Base-by-base conservation (phyloP, 306 rosid genomes). In the Vigna angularis region DNA sequence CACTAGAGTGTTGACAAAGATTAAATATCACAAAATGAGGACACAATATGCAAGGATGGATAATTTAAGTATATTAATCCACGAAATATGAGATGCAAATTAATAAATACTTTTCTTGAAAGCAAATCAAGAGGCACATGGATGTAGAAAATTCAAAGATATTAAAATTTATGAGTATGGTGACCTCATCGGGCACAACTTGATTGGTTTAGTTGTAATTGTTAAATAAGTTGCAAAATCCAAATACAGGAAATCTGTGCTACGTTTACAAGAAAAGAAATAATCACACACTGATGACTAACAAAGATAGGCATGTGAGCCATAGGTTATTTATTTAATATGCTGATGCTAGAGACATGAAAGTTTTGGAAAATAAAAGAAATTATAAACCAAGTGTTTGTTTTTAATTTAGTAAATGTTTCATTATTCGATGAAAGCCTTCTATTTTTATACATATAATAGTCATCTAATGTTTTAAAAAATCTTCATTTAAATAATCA, bases 11-110 rank as follows among this genome's bases (percentile, higher is more conserved):
- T 5, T 58, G 49, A 52, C 70, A 26, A 59, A 66, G 5, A 58
- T 66, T 22, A 40, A 68, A 68, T 45, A 67, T 26, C 67, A 10
- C 15, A 18, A 20, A 45, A 32, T 55, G 55, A 80, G 57, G 65
- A 57, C 75, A 56, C 69, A 34, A 63, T 34, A 73, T 26, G 14
- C 24, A 26, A 26, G 9, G 11, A 16, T 32, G 9, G 4, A 16
- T 58, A 24, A 9, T 58, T 18, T 30, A 72, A 64, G 76, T 22
- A 74, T 53, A 48, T 55, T 57, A 58, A 36, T 10, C 12, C 38
- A 58, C 20, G 50, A 42, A 48, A 72, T 22, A 69, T 68, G 48
- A 34, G 44, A 68, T 59, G 55, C 44, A 1, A 8, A 11, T 32
- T 15, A 1, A 64, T 28, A 56, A 28, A 55, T 34, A 3, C 12